Base-by-base conservation (phyloP, 148 eudicot genomes). In the Camellia lanceoleosa region DNA sequence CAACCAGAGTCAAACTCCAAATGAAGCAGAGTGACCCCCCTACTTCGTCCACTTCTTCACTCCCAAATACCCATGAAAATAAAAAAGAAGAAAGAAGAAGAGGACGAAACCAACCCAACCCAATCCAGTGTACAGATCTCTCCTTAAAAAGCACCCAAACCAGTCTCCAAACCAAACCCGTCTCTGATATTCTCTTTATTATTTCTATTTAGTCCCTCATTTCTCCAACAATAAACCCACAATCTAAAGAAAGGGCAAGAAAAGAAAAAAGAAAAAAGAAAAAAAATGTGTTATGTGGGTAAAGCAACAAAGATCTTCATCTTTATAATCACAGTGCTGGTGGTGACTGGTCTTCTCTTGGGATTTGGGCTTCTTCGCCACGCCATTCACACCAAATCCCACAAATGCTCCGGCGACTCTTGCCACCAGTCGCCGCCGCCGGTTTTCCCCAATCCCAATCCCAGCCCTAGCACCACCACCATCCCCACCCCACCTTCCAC, bases 281-380 rank as follows among this genome's bases (percentile, higher is more conserved):
- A 44, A 46, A 83, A 84, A 88, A 92, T 95, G 94, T 94, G 98
- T 54, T 95, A 93, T 82, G 92, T 95, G 61, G 98, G 98, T 0
- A 95, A 95, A 86, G 98, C 98, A 19, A 95, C 98, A 30, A 95
- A 93, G 91, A 95, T 95, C 89, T 95, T 95, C 92, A 90, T 95
- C 79, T 91, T 93, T 89, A 87, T 95, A 13, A 79, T 91, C 67
- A 74, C 87, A 3, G 90, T 83, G 15, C 67, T 95, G 2, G 88
- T 86, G 0, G 80, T 95, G 0, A 88, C 87, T 4, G 94, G 89
- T 42, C 90, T 95, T 7, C 80, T 91, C 51, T 38, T 95, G 8
- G 97, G 97, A 5, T 87, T 95, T 66, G 89, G 89, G 30, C n/a
- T 93, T 7, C 30, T 90, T 10, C 78, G 86, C 14, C 92, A 80